A percentile compares a stretch with the other conserved stretches of the same genome.
Evolutionary conservation across 177 flowering plant genomes (phyloP).

Genomic region (Vitis hybrid): DNA sequence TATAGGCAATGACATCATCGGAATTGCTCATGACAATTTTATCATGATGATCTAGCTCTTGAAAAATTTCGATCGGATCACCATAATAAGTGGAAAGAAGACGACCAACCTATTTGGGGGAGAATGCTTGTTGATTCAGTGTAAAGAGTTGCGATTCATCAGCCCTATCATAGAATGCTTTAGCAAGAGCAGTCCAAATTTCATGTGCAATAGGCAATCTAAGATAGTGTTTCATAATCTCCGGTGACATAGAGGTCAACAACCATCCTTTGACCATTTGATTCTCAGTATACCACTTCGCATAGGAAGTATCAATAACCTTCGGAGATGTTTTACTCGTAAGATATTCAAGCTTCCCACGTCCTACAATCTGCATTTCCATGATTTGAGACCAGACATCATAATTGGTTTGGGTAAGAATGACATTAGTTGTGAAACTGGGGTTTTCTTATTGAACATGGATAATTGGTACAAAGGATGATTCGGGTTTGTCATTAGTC

Average conservation of each 20-base stretch:
- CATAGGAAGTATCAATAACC: no score
- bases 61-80: no score
- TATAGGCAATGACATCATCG: no score
- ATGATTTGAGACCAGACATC: slow-evolving; percentile 18
- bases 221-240: no score
- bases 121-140: neutral
- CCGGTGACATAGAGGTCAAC: no score
- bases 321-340: neutral
- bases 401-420: slow-evolving; percentile 14
- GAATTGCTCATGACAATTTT: no score
- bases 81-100: no score
- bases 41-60: no score
- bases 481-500: no score
- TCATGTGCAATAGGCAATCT: neutral
- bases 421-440: slow-evolving; percentile 3
- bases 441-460: slow-evolving; percentile 14
- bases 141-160: neutral
- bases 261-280: no score
- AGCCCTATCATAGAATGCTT: neutral
- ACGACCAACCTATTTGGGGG: neutral
- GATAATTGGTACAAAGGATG: neutral
- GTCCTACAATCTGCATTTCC: slow-evolving; percentile 13
- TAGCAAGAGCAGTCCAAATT: neutral
- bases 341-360: slow-evolving; percentile 8
- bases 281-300: no score